phyloP scores from a whole-genome alignment of 805 yeast genomes.

The Wickerhamomyces subpelliculosus region DNA sequence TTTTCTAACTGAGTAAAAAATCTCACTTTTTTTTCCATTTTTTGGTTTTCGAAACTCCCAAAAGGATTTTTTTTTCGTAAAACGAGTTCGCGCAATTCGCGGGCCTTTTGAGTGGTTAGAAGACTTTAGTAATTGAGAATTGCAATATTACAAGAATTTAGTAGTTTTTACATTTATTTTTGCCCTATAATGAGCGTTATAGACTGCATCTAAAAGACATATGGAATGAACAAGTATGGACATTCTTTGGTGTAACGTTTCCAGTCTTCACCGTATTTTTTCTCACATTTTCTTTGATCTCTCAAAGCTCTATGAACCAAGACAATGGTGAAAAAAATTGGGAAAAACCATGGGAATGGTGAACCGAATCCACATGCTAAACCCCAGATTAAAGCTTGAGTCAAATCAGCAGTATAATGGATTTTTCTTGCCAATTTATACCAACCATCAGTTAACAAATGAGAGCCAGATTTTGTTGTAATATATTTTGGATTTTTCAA shows the following conservation, averaged over 20 bases:
- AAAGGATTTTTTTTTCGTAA: no score
- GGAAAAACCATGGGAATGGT: constrained; percentile 95
- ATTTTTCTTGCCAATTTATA: constrained; percentile 86
- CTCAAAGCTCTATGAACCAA: constrained; percentile 84
- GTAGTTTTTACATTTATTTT: background rate
- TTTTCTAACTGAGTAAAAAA: background rate
- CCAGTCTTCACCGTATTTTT: constrained; percentile 95
- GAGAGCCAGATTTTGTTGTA: constrained; percentile 77
- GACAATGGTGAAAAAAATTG: constrained; percentile 80
- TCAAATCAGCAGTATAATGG: constrained; percentile 92
- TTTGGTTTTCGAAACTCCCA: no score
- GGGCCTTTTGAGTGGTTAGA: no score
- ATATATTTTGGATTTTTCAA: constrained; percentile 81
- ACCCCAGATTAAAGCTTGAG: constrained; percentile 88
- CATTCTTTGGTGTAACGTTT: constrained; percentile 75
- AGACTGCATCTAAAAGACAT: constrained; percentile 43
- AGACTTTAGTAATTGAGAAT: no score
- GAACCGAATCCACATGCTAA: constrained; percentile 82
- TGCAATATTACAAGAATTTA: no score
- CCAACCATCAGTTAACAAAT: constrained; percentile 91
- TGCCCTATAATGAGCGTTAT: background rate
- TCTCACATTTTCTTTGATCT: constrained; percentile 77
- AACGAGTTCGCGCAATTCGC: no score
- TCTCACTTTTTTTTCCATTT: no score
- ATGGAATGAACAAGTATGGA: constrained; percentile 90